phyloP scores from a whole-genome alignment of 1,139 yeast genomes.

The Kodamaea arcana region DNA sequence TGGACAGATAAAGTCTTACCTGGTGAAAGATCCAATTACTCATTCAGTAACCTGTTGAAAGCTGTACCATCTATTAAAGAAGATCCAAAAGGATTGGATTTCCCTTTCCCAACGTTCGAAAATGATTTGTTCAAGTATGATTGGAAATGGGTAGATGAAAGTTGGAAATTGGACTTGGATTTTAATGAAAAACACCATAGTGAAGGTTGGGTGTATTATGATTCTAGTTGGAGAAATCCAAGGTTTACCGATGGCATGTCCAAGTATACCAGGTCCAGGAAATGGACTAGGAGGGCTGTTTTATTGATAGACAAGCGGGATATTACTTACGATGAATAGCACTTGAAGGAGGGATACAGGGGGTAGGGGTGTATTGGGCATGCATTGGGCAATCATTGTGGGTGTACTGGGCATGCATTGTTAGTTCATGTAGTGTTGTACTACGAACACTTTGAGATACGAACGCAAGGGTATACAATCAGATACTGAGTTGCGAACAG shows the following conservation, averaged over 20 bases:
- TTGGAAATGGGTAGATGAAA: constrained; percentile 56
- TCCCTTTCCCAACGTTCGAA: constrained; percentile 47
- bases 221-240: constrained; percentile 47
- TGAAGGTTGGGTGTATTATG: constrained; percentile 55
- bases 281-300: constrained; percentile 47
- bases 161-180: constrained; percentile 42
- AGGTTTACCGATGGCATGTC: constrained; percentile 43
- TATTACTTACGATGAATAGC: constrained; percentile 22
- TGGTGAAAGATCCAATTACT: constrained; percentile 46
- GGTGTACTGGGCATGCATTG: no score
- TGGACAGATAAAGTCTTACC: constrained; percentile 53
- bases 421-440: no score
- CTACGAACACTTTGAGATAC: no score
- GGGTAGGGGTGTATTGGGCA: no score
- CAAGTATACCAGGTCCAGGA: constrained; percentile 48
- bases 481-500: no score
- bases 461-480: no score
- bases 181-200: constrained; percentile 31
- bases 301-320: constrained; percentile 41
- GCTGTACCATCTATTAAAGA: constrained; percentile 28
- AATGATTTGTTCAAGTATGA: constrained; percentile 37
- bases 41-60: constrained; percentile 39
- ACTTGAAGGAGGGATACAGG: no score
- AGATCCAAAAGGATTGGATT: constrained; percentile 16
- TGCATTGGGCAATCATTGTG: no score